Base-by-base conservation (phyloP, 1,284 basidiomycete species). In the Mycosarcoma maydis region DNA sequence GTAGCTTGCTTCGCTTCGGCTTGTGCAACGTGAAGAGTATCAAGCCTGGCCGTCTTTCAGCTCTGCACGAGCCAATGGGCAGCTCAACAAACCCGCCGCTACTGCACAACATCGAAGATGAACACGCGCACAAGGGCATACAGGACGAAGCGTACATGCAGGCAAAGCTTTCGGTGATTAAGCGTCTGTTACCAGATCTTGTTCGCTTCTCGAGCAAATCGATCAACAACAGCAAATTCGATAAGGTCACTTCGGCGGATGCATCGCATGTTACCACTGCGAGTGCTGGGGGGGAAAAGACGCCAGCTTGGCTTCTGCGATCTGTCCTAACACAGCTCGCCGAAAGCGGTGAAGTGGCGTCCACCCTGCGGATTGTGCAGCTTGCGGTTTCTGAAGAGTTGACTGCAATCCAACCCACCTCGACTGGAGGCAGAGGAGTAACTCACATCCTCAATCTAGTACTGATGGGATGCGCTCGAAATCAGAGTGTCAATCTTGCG, bases 261-360 rank as follows among this genome's bases (percentile, higher is more conserved):
- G 11, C 34, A 8, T 3, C 23, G 17, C 22, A 36, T 6, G 9
- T 30, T 11, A 6, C 47, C 20, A 11, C 27, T 5, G 24, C 9
- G 3, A 24, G 17, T 4, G 20, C 14, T 20, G 26, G 19, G 16
- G 20, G 26, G 6, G 42, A 30, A 4, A 16, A 29, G 4, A 53
- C 66, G n/a, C 66, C 66, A 6, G 24, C 40, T 1, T 69, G 66
- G 66, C 51, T 69, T 6, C 55, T 69, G n/a, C 46, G 44, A 17
- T 58, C 66, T 9, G 51, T 62, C 29, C 47, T 69, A 7, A 33
- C 38, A 10, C 58, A 62, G 16, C 55, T 69, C 9, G 59, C 59
- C 13, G 44, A 51, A 11, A 16, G 59, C 20, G 59, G 54, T 10
- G 50, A 69, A 5, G 24, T 48, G 11, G 46, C 34, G 5, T 42